Evolutionary conservation across 352 stramenopile species (phyloP).

Genomic region (Globisporangium heterothallicum): DNA sequence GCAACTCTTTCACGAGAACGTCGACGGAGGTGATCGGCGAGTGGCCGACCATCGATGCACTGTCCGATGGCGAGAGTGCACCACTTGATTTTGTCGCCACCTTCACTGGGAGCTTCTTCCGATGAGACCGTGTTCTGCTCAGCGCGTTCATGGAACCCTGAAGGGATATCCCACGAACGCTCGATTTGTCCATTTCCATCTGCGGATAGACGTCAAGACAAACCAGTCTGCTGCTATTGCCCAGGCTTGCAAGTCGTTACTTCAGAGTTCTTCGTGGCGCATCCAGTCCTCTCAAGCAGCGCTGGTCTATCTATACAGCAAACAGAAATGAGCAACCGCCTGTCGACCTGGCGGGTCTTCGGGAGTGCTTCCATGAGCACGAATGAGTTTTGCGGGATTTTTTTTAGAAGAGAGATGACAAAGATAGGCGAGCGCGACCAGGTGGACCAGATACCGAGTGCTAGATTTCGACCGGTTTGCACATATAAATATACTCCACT

Average conservation of each 20-base stretch:
- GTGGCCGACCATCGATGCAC: not conserved
- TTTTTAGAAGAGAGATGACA: not conserved
- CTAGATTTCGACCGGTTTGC: not conserved
- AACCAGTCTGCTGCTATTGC: conserved; percentile 1
- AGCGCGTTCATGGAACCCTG: conserved; percentile 33
- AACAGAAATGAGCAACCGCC: conserved; percentile 7
- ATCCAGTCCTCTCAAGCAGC: conserved; percentile 1
- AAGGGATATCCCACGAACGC: conserved; percentile 23
- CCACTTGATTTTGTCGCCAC: conserved; percentile 2
- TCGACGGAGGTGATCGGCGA: conserved; percentile 34
- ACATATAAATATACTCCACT: conserved; percentile 1
- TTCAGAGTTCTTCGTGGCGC: conserved; percentile 7
- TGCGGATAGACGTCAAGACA: not conserved
- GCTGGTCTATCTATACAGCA: conserved; percentile 6
- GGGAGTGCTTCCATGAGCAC: not conserved
- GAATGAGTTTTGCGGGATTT: not conserved
- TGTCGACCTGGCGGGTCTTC: not conserved
- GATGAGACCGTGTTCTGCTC: conserved; percentile 4
- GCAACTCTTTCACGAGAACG: conserved; percentile 46
- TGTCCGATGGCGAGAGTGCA: conserved; percentile 1
- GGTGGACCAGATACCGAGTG: not conserved
- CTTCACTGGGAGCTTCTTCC: conserved; percentile 14
- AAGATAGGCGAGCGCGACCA: not conserved
- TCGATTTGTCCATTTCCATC: conserved; percentile 16
- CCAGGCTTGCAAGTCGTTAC: not conserved